phyloP scores from a whole-genome alignment of 2,329 filamentous ascomycete species.

The Cytospora mali region DNA sequence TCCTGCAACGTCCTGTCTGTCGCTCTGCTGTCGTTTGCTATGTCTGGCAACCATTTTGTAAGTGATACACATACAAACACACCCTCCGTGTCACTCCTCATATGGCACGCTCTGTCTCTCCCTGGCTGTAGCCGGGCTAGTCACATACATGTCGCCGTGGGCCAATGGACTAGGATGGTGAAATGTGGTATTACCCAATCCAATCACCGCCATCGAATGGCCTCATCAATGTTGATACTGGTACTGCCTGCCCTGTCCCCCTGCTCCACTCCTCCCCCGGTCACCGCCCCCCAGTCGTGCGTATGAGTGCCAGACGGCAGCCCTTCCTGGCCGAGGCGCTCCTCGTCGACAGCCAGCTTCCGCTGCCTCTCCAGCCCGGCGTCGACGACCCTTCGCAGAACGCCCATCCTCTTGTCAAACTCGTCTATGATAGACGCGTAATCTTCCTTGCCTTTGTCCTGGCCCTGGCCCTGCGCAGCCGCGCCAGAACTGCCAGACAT shows the following conservation, averaged over 20 bases:
- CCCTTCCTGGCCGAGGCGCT: constrained; percentile 23
- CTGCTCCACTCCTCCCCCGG: background rate
- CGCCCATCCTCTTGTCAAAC: constrained; percentile 60
- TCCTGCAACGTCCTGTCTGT: background rate
- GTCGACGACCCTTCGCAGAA: constrained; percentile 57
- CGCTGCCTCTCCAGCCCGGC: constrained; percentile 50
- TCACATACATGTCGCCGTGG: no score
- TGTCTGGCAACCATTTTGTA: background rate
- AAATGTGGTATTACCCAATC: background rate
- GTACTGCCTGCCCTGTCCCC: background rate
- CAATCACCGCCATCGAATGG: background rate
- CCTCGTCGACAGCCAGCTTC: constrained; percentile 33
- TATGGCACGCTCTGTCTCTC: background rate
- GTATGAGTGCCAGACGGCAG: constrained; percentile 13
- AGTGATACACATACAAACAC: background rate
- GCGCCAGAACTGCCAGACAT: constrained; percentile 14
- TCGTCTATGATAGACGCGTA: constrained; percentile 56
- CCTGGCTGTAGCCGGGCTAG: background rate
- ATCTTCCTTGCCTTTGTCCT: constrained; percentile 36
- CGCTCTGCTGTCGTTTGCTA: background rate
- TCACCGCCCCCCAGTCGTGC: background rate
- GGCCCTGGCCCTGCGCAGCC: background rate
- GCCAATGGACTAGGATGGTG: no score
- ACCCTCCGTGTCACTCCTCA: background rate
- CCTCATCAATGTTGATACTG: background rate